Evolutionary conservation across 257 asterid genomes (phyloP).

Genomic region (Salvia splendens): DNA sequence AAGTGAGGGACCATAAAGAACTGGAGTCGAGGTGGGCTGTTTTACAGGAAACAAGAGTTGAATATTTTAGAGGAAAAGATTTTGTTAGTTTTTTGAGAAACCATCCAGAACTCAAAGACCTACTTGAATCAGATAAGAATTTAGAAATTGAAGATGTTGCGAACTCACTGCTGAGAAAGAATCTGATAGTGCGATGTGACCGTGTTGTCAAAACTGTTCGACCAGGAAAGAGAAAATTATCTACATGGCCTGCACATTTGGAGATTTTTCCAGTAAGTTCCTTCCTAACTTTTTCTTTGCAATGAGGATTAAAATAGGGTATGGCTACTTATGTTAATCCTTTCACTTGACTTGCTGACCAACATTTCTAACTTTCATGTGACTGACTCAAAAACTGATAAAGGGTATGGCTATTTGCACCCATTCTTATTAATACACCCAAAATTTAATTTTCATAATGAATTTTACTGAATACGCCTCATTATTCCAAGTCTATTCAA

Average conservation of each 20-base stretch:
- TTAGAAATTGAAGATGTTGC: slow-evolving; percentile 82
- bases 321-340: slow-evolving; percentile 3
- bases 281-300: slow-evolving; percentile 11
- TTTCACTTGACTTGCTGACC: slow-evolving; percentile 15
- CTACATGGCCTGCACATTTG: slow-evolving; percentile 98
- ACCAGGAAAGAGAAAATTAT: slow-evolving; percentile 90
- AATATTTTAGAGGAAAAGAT: slow-evolving; percentile 94
- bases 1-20: slow-evolving; percentile 92
- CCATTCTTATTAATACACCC: too few species aligned
- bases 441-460: too few species aligned
- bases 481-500: background rate
- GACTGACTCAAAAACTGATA: background rate
- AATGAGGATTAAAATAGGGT: background rate
- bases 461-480: too few species aligned
- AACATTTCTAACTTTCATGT: background rate
- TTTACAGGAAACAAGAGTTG: slow-evolving; percentile 97
- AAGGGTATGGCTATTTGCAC: background rate
- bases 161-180: slow-evolving; percentile 71
- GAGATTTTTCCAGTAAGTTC: slow-evolving; percentile 81
- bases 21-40: slow-evolving; percentile 98
- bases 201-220: slow-evolving; percentile 94
- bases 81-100: slow-evolving; percentile 75
- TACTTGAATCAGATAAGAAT: slow-evolving; percentile 73
- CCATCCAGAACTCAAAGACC: slow-evolving; percentile 75
- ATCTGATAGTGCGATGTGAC: slow-evolving; percentile 88